Evolutionary conservation across 805 yeast genomes (phyloP).

Genomic region (Metschnikowia gruessii): DNA sequence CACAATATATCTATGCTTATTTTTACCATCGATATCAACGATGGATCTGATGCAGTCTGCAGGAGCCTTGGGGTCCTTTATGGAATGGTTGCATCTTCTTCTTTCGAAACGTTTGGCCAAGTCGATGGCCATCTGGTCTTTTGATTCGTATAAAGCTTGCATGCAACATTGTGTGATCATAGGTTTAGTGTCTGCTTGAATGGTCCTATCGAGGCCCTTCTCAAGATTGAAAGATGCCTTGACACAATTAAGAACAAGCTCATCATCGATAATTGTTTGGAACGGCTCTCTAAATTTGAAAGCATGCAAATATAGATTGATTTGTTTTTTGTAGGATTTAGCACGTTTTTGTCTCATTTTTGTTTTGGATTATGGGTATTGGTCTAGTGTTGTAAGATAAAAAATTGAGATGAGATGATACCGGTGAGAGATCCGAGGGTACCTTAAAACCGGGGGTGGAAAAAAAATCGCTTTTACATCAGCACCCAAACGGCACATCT

Average conservation of each 20-base stretch:
- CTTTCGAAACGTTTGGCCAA: slow-evolving; percentile 83
- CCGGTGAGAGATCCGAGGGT: slow-evolving; percentile 11
- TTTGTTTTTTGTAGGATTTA: slow-evolving; percentile 88
- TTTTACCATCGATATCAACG: slow-evolving; percentile 66
- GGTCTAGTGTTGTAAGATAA: background rate
- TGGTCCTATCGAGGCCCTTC: slow-evolving; percentile 75
- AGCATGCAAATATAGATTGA: slow-evolving; percentile 77
- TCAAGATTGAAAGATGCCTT: slow-evolving; percentile 70
- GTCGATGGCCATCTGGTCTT: slow-evolving; percentile 72
- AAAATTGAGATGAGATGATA: slow-evolving; percentile 8
- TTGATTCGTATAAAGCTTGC: slow-evolving; percentile 72
- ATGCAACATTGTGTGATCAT: slow-evolving; percentile 96
- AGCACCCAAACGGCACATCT: slow-evolving; percentile 3
- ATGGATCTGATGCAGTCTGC: slow-evolving; percentile 73
- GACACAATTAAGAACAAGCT: slow-evolving; percentile 62
- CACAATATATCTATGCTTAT: slow-evolving; percentile 87
- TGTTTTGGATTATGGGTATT: background rate
- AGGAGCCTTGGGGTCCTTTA: slow-evolving; percentile 58
- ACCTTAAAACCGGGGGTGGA: slow-evolving; percentile 5
- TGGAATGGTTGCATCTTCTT: slow-evolving; percentile 86
- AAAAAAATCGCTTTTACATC: slow-evolving; percentile 2
- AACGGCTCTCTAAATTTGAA: slow-evolving; percentile 94
- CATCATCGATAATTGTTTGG: slow-evolving; percentile 85
- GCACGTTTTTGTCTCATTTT: slow-evolving; percentile 95
- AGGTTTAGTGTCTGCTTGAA: slow-evolving; percentile 82